phyloP scores from a whole-genome alignment of 2,329 filamentous ascomycete genomes.

The Gremmenia infestans region DNA sequence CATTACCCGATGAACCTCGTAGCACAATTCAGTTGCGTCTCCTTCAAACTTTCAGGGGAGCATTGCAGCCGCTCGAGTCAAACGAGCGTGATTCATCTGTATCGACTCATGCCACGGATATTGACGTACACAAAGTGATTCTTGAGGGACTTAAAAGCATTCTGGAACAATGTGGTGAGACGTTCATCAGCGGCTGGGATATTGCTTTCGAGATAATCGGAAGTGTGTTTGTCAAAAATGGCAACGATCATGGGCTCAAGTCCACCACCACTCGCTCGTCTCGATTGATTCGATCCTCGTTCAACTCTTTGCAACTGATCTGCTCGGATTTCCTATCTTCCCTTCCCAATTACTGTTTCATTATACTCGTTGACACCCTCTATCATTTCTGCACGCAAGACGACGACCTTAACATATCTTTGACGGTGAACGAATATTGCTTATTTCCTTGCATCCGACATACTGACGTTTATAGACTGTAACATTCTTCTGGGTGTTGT shows the following conservation, averaged over 20 bases:
- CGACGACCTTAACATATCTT: slow-evolving; percentile 89
- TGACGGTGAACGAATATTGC: slow-evolving; percentile 60
- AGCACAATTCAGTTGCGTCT: slow-evolving; percentile 67
- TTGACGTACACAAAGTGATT: slow-evolving; percentile 75
- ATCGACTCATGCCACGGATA: slow-evolving; percentile 57
- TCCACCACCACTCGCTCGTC: slow-evolving; percentile 52
- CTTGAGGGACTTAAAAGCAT: slow-evolving; percentile 77
- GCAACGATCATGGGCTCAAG: slow-evolving; percentile 19
- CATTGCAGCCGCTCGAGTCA: slow-evolving; percentile 54
- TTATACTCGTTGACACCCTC: slow-evolving; percentile 78
- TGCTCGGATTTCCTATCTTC: slow-evolving; percentile 89
- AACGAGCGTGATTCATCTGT: slow-evolving; percentile 50
- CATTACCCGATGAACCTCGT: slow-evolving; percentile 45
- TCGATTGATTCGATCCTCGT: slow-evolving; percentile 78
- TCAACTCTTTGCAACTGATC: slow-evolving; percentile 84
- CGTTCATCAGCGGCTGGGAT: slow-evolving; percentile 77
- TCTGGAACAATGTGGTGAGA: slow-evolving; percentile 84
- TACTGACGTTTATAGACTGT: slow-evolving; percentile 55
- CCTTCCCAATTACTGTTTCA: slow-evolving; percentile 65
- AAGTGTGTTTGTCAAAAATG: slow-evolving; percentile 62
- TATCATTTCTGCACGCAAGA: slow-evolving; percentile 85
- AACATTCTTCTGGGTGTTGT: slow-evolving; percentile 93
- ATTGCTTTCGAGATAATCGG: slow-evolving; percentile 80
- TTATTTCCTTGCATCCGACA: slow-evolving; percentile 9
- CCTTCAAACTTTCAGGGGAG: slow-evolving; percentile 59